Evolutionary conservation across 2,329 filamentous ascomycete species (phyloP), one percentile per base, ranked within the genome.

Genomic region (Hypoxylon sp.): DNA sequence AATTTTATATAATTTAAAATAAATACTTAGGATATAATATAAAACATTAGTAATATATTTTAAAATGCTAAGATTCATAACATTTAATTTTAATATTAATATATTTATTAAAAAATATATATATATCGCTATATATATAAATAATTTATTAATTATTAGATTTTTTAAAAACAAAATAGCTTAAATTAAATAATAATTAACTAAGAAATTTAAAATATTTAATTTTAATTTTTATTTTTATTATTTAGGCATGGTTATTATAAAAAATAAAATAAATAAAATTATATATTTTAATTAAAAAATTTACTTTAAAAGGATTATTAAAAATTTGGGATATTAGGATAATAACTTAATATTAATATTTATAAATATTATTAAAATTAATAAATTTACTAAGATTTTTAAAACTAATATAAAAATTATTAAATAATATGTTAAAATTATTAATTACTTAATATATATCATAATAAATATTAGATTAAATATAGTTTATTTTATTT

Each of bases 211-310:
- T n/a, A n/a, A n/a, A n/a, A n/a, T 63, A 55, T 55, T 49, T 17
- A 55, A 63, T 39, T 46, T 63, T 49, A 55, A 44, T 0, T 19
- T 41, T 51, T 63, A 41, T 20, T 46, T 44, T 20, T 63, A 58
- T 58, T 63, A 63, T 32, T 58, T 63, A 50, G 51, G 41, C 1
- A 63, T 63, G 41, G n/a, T 20, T 41, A 56, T 59, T 24, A n/a
- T n/a, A n/a, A n/a, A n/a, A n/a, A n/a, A n/a, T n/a, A n/a, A n/a
- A n/a, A n/a, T n/a, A n/a, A n/a, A 58, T 46, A 19, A 30, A 15
- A 15, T 47, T 47, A 63, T 47, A 51, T n/a, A 6, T n/a, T 44
- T 63, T 19, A 63, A 44, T 46, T 56, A 63, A 59, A 47, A 52
- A 53, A 3, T n/a, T 17, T 59, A 63, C 24, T 43, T 62, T 20